These are phyloP conservation scores for Teunomyces barrocoloradensis DNA, from an alignment of 805 yeast genomes.

Conservation along the genomic window DNA sequence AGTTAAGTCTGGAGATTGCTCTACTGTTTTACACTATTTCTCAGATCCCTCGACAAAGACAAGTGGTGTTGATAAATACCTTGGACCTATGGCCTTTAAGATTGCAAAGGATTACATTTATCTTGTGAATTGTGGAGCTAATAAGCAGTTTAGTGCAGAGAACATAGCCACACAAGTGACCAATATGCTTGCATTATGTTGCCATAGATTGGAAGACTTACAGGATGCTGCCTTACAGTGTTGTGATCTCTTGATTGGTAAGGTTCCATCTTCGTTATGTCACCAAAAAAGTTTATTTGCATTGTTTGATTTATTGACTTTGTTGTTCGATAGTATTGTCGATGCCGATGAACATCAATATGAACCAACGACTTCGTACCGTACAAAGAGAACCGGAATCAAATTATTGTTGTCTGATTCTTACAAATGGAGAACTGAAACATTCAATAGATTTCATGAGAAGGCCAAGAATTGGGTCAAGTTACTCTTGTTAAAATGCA, in stretches of 20 bases:
- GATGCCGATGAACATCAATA: constrained; percentile 85
- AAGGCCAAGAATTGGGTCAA: constrained; percentile 69
- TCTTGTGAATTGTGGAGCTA: constrained; percentile 51
- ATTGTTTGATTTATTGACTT: constrained; percentile 72
- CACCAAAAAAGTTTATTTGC: constrained; percentile 71
- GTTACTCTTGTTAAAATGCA: constrained; percentile 53
- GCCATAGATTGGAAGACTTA: constrained; percentile 71
- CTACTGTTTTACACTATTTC: constrained; percentile 71
- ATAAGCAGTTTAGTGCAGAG: constrained; percentile 53
- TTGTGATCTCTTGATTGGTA: constrained; percentile 62
- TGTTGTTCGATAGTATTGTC: constrained; percentile 73
- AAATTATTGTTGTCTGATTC: constrained; percentile 68
- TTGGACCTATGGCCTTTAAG: constrained; percentile 62
- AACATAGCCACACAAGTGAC: constrained; percentile 65
- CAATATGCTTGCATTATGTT: constrained; percentile 63
- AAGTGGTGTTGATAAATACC: constrained; percentile 64
- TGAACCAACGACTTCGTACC: constrained; percentile 74
- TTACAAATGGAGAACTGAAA: constrained; percentile 67
- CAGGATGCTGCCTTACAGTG: constrained; percentile 80
- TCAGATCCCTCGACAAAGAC: constrained; percentile 79
- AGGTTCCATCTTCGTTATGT: constrained; percentile 77
- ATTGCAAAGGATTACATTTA: constrained; percentile 57
- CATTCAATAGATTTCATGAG: constrained; percentile 57
- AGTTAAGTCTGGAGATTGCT: constrained; percentile 76
- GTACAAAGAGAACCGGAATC: constrained; percentile 44